These are phyloP conservation scores for Cercophora samala DNA, from an alignment of 495 filamentous ascomycete genomes.

Conservation along the genomic window DNA sequence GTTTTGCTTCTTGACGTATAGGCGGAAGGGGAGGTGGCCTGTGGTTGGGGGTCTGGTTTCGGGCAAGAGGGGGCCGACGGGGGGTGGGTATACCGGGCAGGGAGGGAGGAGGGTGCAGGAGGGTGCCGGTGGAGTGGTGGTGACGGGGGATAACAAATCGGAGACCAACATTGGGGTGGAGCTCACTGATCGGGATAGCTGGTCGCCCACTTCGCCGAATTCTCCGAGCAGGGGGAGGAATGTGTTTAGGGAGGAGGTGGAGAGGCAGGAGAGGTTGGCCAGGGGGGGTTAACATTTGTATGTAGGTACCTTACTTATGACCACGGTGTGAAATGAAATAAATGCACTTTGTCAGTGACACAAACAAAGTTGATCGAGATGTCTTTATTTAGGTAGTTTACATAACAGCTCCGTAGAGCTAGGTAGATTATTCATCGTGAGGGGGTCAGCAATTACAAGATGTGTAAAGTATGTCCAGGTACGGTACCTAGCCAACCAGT, in stretches of 20 bases:
- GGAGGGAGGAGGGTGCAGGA: slow-evolving; percentile 1
- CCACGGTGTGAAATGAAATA: too few relatives aligned
- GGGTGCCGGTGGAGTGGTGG: not conserved
- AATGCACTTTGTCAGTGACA: too few relatives aligned
- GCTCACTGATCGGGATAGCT: slow-evolving; percentile 35
- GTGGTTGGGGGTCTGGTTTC: slow-evolving; percentile 16
- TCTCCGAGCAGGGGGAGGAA: slow-evolving; percentile 21
- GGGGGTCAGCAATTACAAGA: slow-evolving; percentile 8
- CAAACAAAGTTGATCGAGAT: not conserved
- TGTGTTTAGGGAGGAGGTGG: slow-evolving; percentile 38
- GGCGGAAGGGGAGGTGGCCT: slow-evolving; percentile 19
- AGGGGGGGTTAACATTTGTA: not conserved
- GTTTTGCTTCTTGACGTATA: slow-evolving; percentile 20
- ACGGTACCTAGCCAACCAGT: not conserved
- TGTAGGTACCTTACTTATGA: too few relatives aligned
- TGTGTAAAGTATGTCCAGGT: not conserved
- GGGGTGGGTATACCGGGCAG: slow-evolving; percentile 20
- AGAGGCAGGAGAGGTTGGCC: slow-evolving; percentile 27
- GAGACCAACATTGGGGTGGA: slow-evolving; percentile 24
- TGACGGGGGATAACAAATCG: slow-evolving; percentile 16
- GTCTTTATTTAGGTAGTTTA: not conserved
- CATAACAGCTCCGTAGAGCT: not conserved
- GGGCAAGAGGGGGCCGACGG: not conserved
- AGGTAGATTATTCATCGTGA: not conserved
- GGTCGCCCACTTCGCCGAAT: slow-evolving; percentile 28